phyloP scores from a whole-genome alignment of 129 eudicot genomes.

The Flaveria linearis region DNA sequence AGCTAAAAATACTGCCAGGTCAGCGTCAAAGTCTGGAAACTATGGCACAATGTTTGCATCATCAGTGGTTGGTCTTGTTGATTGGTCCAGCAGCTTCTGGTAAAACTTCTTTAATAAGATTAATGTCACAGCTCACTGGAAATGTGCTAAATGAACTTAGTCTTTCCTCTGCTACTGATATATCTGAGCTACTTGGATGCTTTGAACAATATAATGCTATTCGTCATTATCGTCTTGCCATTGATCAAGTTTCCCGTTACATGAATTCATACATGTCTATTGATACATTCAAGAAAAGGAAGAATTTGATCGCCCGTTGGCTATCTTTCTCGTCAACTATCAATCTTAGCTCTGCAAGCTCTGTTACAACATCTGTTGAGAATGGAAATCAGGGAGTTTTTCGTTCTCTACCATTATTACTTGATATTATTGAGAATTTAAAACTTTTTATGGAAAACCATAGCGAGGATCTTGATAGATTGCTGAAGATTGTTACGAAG shows the following conservation, averaged over 20 bases:
- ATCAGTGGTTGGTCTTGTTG: slow-evolving; percentile 83
- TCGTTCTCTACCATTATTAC: slow-evolving; percentile 42
- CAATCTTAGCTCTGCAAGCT: slow-evolving; percentile 37
- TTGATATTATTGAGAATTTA: slow-evolving; percentile 60
- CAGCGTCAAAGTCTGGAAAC: slow-evolving; percentile 75
- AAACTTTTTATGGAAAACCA: slow-evolving; percentile 38
- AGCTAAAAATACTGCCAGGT: slow-evolving; percentile 71
- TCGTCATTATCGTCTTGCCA: slow-evolving; percentile 63
- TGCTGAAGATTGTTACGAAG: slow-evolving; percentile 49
- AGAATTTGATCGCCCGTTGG: slow-evolving; percentile 55
- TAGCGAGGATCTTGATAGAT: slow-evolving; percentile 53
- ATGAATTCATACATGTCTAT: slow-evolving; percentile 63
- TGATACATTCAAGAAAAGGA: slow-evolving; percentile 38
- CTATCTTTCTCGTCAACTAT: slow-evolving; percentile 55
- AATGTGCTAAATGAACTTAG: slow-evolving; percentile 78
- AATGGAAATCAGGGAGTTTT: slow-evolving; percentile 39
- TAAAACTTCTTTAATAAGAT: slow-evolving; percentile 81
- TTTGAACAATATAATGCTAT: slow-evolving; percentile 93
- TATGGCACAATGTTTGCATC: slow-evolving; percentile 65
- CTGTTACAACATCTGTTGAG: slow-evolving; percentile 38
- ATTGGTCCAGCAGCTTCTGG: slow-evolving; percentile 94
- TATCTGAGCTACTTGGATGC: slow-evolving; percentile 90
- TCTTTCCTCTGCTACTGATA: slow-evolving; percentile 92
- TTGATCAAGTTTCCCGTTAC: slow-evolving; percentile 65
- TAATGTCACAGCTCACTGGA: slow-evolving; percentile 79